A percentile compares a stretch with the other conserved stretches of the same genome.
Conservation (phyloP, 805 yeast genomes). For the Kodamaea sagamina region DNA sequence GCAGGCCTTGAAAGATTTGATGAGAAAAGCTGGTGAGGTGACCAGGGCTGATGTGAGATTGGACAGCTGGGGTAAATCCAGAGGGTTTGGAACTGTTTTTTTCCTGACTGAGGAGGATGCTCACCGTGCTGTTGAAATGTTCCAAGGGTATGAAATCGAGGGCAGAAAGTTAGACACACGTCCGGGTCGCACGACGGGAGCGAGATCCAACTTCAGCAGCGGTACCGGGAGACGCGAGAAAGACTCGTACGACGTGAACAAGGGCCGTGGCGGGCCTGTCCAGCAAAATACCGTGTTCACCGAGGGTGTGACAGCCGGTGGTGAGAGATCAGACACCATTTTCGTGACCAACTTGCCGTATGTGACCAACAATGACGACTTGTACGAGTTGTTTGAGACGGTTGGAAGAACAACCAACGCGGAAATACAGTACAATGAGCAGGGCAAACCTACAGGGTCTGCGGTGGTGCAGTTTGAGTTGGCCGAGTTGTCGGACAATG, state of each 20-base stretch:
- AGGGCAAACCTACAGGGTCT: slow-evolving; percentile 73
- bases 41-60: slow-evolving; percentile 75
- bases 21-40: slow-evolving; percentile 76
- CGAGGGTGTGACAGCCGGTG: slow-evolving; percentile 63
- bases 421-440: slow-evolving; percentile 60
- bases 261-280: slow-evolving; percentile 15
- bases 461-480: slow-evolving; percentile 82
- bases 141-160: slow-evolving; percentile 67
- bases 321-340: slow-evolving; percentile 50
- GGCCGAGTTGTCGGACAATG: slow-evolving; percentile 67
- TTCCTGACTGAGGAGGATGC: slow-evolving; percentile 71
- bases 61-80: slow-evolving; percentile 70
- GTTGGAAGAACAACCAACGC: slow-evolving; percentile 76
- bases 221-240: slow-evolving; percentile 17
- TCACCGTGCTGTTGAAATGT: slow-evolving; percentile 63
- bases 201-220: not conserved
- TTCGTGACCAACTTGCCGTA: slow-evolving; percentile 81
- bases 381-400: slow-evolving; percentile 81
- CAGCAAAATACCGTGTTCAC: slow-evolving; percentile 58
- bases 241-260: slow-evolving; percentile 16
- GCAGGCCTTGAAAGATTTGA: slow-evolving; percentile 84
- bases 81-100: slow-evolving; percentile 83
- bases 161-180: slow-evolving; percentile 83
- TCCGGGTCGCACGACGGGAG: slow-evolving; percentile 49
- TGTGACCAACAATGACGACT: slow-evolving; percentile 83